phyloP scores from a whole-genome alignment of 2,329 filamentous ascomycete genomes.

The Epichloe brachyelytri region DNA sequence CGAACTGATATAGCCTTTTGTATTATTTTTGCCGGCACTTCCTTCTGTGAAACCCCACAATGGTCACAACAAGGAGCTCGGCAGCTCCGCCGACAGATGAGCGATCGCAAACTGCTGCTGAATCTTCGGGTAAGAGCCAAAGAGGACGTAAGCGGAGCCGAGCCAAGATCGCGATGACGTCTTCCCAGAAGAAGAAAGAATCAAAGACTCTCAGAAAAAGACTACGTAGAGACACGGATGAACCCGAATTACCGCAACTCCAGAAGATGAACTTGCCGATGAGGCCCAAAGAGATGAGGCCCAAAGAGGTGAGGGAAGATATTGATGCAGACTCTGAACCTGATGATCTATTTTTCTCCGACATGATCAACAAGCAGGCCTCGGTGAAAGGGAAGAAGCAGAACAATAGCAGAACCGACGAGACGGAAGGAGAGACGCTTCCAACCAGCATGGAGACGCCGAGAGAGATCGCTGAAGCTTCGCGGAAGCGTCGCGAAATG shows the following conservation, averaged over 20 bases:
- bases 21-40: not conserved
- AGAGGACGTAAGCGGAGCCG: not conserved
- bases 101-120: not conserved
- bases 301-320: not conserved
- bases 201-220: not conserved
- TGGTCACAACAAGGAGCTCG: slow-evolving; percentile 2
- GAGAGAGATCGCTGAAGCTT: not conserved
- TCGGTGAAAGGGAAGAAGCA: not conserved
- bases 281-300: too few relatives aligned
- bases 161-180: not conserved
- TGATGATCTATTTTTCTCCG: not conserved
- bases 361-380: not conserved
- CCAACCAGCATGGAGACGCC: not conserved
- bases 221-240: not conserved
- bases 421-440: not conserved
- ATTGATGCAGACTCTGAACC: not conserved
- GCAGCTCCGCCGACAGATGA: not conserved
- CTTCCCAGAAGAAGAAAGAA: not conserved
- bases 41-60: not conserved
- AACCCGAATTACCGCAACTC: too few relatives aligned
- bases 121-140: not conserved
- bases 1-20: too few relatives aligned
- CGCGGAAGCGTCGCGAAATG: not conserved
- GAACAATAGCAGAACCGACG: not conserved
- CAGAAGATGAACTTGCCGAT: not conserved